These are phyloP conservation scores for Xylaria sp. DNA, from an alignment of 2,329 filamentous ascomycete species.

Conservation along the genomic window DNA sequence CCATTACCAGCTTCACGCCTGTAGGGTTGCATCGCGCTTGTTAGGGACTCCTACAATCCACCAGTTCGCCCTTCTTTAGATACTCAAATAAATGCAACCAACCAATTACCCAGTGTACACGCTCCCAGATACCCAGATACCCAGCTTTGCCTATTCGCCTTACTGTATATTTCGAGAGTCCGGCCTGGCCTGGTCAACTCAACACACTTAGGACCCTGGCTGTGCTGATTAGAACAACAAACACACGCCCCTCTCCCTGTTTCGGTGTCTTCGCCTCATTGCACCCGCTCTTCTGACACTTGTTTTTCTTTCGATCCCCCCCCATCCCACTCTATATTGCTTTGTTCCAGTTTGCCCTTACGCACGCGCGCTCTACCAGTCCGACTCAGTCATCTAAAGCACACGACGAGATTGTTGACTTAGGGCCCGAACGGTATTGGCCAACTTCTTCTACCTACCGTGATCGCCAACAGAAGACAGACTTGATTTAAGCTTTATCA, in stretches of 20 bases:
- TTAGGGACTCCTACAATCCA: constrained; percentile 5
- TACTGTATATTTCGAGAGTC: constrained; percentile 12
- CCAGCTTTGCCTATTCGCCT: constrained; percentile 1
- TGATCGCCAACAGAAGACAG: background rate
- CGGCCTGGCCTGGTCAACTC: constrained; percentile 2
- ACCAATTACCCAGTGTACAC: background rate
- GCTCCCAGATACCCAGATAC: background rate
- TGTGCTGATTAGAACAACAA: constrained; percentile 1
- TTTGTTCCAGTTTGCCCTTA: constrained; percentile 17
- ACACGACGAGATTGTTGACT: background rate
- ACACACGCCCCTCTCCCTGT: background rate
- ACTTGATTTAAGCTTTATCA: constrained; percentile 1
- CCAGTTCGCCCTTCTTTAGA: background rate
- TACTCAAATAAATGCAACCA: constrained; percentile 3
- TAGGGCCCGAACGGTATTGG: background rate
- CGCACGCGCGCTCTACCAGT: background rate
- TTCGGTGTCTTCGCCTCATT: constrained; percentile 13
- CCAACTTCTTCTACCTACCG: constrained; percentile 8
- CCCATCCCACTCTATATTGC: background rate
- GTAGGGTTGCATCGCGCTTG: constrained; percentile 6
- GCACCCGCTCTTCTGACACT: constrained; percentile 5
- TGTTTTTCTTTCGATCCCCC: background rate
- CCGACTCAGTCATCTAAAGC: constrained; percentile 7
- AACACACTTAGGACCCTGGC: constrained; percentile 9
- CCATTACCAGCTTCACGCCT: background rate